Evolutionary conservation across 139 green algal species (phyloP).

Genomic region (Volvox africanus): DNA sequence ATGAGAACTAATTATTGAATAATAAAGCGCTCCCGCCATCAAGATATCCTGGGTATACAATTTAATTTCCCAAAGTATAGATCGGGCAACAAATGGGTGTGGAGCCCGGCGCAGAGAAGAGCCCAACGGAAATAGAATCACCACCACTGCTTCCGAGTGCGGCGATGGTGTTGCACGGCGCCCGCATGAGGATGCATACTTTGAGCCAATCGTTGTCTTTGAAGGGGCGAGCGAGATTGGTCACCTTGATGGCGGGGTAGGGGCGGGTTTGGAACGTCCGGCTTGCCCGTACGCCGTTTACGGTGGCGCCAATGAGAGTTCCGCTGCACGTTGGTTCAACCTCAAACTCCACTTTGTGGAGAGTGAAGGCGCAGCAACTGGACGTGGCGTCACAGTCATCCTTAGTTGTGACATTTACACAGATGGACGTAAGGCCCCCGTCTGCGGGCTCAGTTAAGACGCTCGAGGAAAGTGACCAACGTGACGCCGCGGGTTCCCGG

Average conservation of each 20-base stretch:
- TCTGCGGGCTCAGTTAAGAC: neutral
- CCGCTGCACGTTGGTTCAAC: neutral
- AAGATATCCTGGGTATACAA: too few relatives aligned
- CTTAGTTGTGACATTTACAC: neutral
- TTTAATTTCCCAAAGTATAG: neutral
- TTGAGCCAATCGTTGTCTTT: neutral
- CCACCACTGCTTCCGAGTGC: slow-evolving; percentile 19
- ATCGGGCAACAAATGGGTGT: slow-evolving; percentile 51
- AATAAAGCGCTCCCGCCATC: too few relatives aligned
- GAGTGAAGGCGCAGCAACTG: neutral
- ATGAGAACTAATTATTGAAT: too few relatives aligned
- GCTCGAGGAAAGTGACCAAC: neutral
- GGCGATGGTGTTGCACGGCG: slow-evolving; percentile 7
- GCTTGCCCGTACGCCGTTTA: slow-evolving; percentile 15
- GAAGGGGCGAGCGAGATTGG: slow-evolving; percentile 35
- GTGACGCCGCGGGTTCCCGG: neutral
- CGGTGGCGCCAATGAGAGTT: slow-evolving; percentile 34
- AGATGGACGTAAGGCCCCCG: neutral
- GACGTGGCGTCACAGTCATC: neutral
- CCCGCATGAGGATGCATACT: slow-evolving; percentile 43
- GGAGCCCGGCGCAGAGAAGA: slow-evolving; percentile 46
- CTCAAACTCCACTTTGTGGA: neutral
- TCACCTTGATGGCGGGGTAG: slow-evolving; percentile 48
- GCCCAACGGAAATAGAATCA: slow-evolving; percentile 7
- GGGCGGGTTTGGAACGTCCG: slow-evolving; percentile 42